Conservation (phyloP, 2,329 filamentous ascomycete genomes). For the Paramyrothecium sp. region DNA sequence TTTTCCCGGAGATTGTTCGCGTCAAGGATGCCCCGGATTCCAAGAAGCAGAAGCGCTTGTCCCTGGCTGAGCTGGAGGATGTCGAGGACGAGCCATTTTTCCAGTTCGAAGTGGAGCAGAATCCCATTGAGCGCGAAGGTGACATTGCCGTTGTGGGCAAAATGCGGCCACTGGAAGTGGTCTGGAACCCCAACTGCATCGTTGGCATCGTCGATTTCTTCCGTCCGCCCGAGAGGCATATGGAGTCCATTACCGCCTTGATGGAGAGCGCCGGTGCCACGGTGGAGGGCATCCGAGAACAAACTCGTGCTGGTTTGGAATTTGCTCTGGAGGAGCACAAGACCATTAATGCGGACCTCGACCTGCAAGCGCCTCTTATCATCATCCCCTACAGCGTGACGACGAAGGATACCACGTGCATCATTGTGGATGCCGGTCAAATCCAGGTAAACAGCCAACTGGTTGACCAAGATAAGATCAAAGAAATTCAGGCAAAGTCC, state of each 20-base stretch:
- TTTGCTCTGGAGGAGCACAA: slow-evolving; percentile 98
- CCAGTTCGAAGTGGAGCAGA: slow-evolving; percentile 87
- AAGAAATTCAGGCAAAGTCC: slow-evolving; percentile 88
- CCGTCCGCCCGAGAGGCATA: slow-evolving; percentile 90
- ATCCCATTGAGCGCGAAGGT: slow-evolving; percentile 87
- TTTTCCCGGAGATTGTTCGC: slow-evolving; percentile 92
- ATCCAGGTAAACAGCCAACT: slow-evolving; percentile 92
- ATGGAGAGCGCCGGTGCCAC: slow-evolving; percentile 96
- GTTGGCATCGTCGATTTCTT: slow-evolving; percentile 94
- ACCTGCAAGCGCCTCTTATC: slow-evolving; percentile 92
- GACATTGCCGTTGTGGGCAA: slow-evolving; percentile 90
- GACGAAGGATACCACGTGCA: slow-evolving; percentile 73
- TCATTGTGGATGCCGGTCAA: slow-evolving; percentile 95
- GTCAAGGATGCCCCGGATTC: slow-evolving; percentile 79
- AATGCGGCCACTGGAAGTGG: slow-evolving; percentile 91
- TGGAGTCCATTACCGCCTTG: slow-evolving; percentile 95
- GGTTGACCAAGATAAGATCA: slow-evolving; percentile 86
- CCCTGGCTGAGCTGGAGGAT: slow-evolving; percentile 53
- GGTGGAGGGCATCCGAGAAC: slow-evolving; percentile 90
- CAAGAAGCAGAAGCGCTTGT: slow-evolving; percentile 45
- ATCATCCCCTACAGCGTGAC: slow-evolving; percentile 95
- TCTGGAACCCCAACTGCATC: slow-evolving; percentile 94
- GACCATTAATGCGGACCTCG: slow-evolving; percentile 93
- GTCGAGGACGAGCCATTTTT: slow-evolving; percentile 76
- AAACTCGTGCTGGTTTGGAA: slow-evolving; percentile 92